phyloP scores from a whole-genome alignment of 371 early-diverging fungal genomes.

The Rhizopus microsporus region DNA sequence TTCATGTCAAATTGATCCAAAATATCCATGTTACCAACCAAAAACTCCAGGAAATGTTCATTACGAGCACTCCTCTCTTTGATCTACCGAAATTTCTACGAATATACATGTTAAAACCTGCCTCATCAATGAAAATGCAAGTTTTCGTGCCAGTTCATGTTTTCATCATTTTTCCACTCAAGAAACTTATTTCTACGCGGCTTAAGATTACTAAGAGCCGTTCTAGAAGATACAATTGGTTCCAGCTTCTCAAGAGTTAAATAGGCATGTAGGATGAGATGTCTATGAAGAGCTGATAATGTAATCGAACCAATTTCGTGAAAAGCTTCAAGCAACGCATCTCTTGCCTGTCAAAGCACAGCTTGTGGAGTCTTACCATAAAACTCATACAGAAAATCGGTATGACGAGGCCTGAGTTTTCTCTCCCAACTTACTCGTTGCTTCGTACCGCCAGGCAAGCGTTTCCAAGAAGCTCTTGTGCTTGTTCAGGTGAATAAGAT shows the following conservation, averaged over 20 bases:
- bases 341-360: conserved; percentile 11
- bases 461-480: conserved; percentile 15
- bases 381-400: conserved; percentile 4
- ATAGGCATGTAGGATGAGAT: conserved; percentile 9
- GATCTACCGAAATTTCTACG: conserved; percentile 6
- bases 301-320: conserved; percentile 8
- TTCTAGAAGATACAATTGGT: conserved; percentile 4
- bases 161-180: conserved; percentile 2
- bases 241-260: conserved; percentile 16
- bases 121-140: conserved; percentile 16
- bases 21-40: conserved; percentile 12
- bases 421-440: not conserved
- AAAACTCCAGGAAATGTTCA: conserved; percentile 15
- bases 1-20: conserved; percentile 17
- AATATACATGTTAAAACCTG: conserved; percentile 16
- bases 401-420: conserved; percentile 8
- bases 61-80: conserved; percentile 3
- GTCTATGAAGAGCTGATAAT: conserved; percentile 9
- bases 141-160: conserved; percentile 1
- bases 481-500: conserved; percentile 5
- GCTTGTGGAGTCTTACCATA: conserved; percentile 2
- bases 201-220: not conserved
- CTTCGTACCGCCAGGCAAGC: conserved; percentile 7
- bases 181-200: conserved; percentile 8
- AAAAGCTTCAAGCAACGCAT: conserved; percentile 10